Percentiles rank a stretch among this genome's conserved stretches.
These are phyloP conservation scores for Dothiorella sarmentorum DNA, from an alignment of 2,329 filamentous ascomycete species.

Conservation along the genomic window DNA sequence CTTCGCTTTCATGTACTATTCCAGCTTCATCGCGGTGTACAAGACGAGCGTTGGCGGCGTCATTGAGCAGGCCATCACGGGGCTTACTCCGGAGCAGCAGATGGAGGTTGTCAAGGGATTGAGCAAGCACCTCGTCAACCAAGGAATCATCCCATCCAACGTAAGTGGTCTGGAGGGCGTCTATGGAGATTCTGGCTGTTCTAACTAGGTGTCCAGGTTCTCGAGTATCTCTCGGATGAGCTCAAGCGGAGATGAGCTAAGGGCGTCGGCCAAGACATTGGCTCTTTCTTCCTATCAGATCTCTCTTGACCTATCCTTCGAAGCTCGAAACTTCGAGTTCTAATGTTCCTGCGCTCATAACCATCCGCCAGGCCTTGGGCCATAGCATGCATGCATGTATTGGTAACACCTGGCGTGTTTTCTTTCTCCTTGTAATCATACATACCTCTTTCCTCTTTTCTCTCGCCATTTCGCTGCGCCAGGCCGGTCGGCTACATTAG, in stretches of 20 bases:
- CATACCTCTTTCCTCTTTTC: background rate
- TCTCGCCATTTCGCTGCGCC: background rate
- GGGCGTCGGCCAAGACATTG: background rate
- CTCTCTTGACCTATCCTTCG: background rate
- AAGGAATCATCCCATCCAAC: conserved; percentile 55
- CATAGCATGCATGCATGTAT: too few species aligned
- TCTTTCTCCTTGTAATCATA: background rate
- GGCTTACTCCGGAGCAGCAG: conserved; percentile 84
- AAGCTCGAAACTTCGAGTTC: background rate
- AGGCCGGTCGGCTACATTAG: background rate
- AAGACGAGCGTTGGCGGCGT: conserved; percentile 81
- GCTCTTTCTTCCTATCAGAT: background rate
- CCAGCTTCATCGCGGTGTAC: conserved; percentile 90
- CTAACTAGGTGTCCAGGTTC: conserved; percentile 15
- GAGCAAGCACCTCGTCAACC: conserved; percentile 62
- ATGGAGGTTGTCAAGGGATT: conserved; percentile 68
- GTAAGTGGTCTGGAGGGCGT: conserved; percentile 33
- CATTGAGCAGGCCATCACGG: conserved; percentile 86
- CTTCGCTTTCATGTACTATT: conserved; percentile 97
- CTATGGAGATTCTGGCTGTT: background rate
- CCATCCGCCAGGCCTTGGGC: background rate
- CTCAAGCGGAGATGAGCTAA: conserved; percentile 15
- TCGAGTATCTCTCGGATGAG: conserved; percentile 19
- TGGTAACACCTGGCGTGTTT: too few species aligned
- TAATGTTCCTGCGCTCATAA: background rate